Evolutionary conservation across 2,329 filamentous ascomycete species (phyloP), one percentile per base, ranked within the genome.

Genomic region (Beauveria varroae): DNA sequence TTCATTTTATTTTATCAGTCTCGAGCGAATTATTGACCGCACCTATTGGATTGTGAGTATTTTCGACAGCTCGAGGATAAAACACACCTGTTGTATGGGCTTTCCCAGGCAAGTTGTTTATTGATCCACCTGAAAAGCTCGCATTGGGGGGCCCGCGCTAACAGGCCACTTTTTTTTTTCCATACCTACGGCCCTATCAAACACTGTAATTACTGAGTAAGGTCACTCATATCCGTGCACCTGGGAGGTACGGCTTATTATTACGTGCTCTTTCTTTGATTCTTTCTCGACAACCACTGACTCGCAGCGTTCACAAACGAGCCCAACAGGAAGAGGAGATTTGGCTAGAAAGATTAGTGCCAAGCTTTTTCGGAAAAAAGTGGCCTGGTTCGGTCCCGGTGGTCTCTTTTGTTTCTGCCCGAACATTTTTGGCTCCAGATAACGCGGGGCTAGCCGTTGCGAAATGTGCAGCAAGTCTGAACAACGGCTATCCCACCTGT

Each of bases 361-460:
- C 26, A 87, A 81, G 68, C 69, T 90, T 3, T 78, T 90, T 51
- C 74, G 73, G 4, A 44, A 75, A 79, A 75, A 79, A 52, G 73
- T 80, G 40, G 65, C 65, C 3, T 71, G 74, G 0, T 83, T 77
- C 41, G 76, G 75, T 1, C 66, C 76, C 0, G 82, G 83, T 43
- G 79, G 76, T 7, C 84, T 81, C 76, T 80, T 78, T 28, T 80
- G 83, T 28, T 80, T 84, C 63, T 30, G 30, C 86, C 86, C 2
- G 86, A 90, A 90, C 70, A 87, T 91, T 0, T n/a, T n/a, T n/a
- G 8, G 80, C 83, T 3, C 73, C 79, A 0, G 79, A 80, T 0
- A 91, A 91, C 65, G 62, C 70, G 2, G 79, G 2, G 79, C 81
- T 46, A 90, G 87, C 67, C 79, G 83, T 54, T 28, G 26, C 26